These are phyloP conservation scores for Talaromyces sp. DNA, from an alignment of 2,329 filamentous ascomycete species.

Conservation along the genomic window DNA sequence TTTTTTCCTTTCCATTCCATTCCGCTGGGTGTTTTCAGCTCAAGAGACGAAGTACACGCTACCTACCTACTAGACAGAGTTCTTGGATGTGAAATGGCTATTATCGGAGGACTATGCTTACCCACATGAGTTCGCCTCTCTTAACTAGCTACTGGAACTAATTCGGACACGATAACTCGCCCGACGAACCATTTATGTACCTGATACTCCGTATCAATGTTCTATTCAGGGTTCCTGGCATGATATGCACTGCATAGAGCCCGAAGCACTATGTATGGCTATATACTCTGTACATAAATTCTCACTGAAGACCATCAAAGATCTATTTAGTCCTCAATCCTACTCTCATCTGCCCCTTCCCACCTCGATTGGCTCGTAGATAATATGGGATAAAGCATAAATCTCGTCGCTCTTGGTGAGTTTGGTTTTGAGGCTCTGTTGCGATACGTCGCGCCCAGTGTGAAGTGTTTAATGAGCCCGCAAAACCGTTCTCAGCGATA, in stretches of 20 bases:
- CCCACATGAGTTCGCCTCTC: too few relatives aligned
- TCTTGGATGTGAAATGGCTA: too few relatives aligned
- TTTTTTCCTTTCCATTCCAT: too few relatives aligned
- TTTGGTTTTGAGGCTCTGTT: slow-evolving; percentile 15
- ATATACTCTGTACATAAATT: too few relatives aligned
- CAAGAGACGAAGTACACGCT: too few relatives aligned
- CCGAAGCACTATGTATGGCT: not conserved
- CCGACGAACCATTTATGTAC: too few relatives aligned
- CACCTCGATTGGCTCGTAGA: slow-evolving; percentile 58
- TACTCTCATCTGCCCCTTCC: slow-evolving; percentile 58
- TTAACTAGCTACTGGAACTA: too few relatives aligned
- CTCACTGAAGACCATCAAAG: not conserved
- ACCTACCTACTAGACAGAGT: too few relatives aligned
- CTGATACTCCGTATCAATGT: not conserved
- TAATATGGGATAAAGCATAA: slow-evolving; percentile 60
- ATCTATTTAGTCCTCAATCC: slow-evolving; percentile 2
- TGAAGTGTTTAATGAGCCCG: slow-evolving; percentile 32
- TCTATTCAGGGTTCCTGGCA: not conserved
- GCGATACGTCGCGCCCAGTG: slow-evolving; percentile 28
- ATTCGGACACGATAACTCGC: too few relatives aligned
- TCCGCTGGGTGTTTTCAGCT: too few relatives aligned
- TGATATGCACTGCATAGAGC: not conserved
- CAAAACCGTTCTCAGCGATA: slow-evolving; percentile 16
- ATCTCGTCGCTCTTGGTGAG: slow-evolving; percentile 27
- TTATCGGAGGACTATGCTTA: too few relatives aligned